Conservation (phyloP, 257 asterid species). For the Capsicum baccatum region DNA sequence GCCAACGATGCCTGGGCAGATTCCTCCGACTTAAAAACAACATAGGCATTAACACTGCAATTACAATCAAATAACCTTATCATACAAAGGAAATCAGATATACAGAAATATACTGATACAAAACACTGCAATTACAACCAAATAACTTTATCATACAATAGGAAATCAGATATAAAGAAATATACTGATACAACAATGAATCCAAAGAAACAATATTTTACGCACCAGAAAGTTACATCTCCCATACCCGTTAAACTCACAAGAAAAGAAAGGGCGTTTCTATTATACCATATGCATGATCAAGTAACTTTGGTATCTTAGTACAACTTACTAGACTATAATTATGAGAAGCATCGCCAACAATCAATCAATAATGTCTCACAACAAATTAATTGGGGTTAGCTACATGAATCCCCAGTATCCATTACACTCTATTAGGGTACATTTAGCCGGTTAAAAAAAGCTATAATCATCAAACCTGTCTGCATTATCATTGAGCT, state of each 20-base stretch:
- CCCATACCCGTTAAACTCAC: background rate
- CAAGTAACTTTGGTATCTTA: background rate
- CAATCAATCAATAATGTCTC: background rate
- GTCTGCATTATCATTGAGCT: slow-evolving; percentile 71
- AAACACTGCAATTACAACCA: slow-evolving; percentile 63
- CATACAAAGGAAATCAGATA: slow-evolving; percentile 16
- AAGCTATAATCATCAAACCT: slow-evolving; percentile 48
- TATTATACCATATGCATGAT: background rate
- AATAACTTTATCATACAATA: background rate
- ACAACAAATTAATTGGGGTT: background rate
- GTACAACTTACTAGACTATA: background rate
- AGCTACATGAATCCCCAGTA: background rate
- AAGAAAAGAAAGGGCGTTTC: background rate
- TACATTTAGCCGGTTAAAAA: background rate
- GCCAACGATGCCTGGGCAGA: slow-evolving; percentile 84
- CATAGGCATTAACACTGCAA: slow-evolving; percentile 89
- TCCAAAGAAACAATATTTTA: background rate
- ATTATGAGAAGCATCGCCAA: slow-evolving; percentile 16
- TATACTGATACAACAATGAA: background rate
- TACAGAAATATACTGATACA: background rate
- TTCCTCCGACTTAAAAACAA: slow-evolving; percentile 86
- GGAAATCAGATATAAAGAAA: slow-evolving; percentile 9
- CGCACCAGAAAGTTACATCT: background rate
- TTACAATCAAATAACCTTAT: slow-evolving; percentile 20
- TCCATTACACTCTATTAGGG: background rate